These are phyloP conservation scores for Coriaria nepalensis DNA, from an alignment of 306 rosid species.

Conservation along the genomic window DNA sequence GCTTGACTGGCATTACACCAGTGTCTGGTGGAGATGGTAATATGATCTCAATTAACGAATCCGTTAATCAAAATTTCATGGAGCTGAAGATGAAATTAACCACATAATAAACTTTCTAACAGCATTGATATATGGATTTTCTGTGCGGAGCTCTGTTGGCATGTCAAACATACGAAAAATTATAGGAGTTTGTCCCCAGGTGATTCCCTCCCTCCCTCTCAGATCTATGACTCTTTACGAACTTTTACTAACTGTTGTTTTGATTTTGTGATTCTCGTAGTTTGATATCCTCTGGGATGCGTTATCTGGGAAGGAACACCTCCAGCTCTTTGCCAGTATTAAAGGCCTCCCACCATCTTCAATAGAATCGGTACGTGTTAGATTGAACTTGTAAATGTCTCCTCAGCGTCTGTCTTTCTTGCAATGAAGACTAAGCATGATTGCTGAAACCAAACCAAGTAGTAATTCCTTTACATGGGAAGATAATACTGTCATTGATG, in stretches of 20 bases:
- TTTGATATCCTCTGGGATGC: conserved; percentile 89
- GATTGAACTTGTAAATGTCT: conserved; percentile 10
- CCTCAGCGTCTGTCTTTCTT: background rate
- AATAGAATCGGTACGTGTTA: conserved; percentile 40
- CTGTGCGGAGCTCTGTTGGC: conserved; percentile 52
- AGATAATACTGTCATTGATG: conserved; percentile 1
- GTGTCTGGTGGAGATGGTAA: conserved; percentile 80
- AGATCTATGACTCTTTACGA: conserved; percentile 3
- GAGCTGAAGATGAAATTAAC: conserved; percentile 5
- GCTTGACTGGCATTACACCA: conserved; percentile 85
- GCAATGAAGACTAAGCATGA: background rate
- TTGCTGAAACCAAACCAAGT: background rate
- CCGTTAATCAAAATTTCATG: background rate
- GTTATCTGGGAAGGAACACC: conserved; percentile 69
- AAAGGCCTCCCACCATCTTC: conserved; percentile 64
- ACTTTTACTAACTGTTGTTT: conserved; percentile 8
- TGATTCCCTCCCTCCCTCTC: conserved; percentile 16
- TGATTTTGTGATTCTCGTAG: conserved; percentile 22
- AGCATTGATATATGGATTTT: conserved; percentile 72
- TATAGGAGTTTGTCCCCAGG: conserved; percentile 96
- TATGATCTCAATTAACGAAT: conserved; percentile 4
- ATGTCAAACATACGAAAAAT: conserved; percentile 64
- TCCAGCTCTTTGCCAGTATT: conserved; percentile 66
- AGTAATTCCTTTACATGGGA: conserved; percentile 1
- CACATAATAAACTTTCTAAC: conserved; percentile 15